These are phyloP conservation scores for Amphicarpaea edgeworthii DNA, from an alignment of 306 rosid species.

Conservation along the genomic window DNA sequence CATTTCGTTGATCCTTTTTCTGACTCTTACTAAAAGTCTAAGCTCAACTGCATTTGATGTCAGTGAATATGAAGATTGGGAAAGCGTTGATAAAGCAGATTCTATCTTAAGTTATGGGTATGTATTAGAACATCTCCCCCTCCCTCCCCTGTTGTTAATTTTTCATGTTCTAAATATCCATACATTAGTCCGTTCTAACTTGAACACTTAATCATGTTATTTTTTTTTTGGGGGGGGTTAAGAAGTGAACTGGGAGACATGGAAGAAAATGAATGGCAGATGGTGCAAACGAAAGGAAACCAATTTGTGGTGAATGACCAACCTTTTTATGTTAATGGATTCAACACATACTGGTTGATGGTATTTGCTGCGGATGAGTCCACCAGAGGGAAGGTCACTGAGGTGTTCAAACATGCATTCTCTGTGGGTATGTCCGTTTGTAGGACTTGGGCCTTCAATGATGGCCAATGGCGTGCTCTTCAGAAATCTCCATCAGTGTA, in stretches of 20 bases:
- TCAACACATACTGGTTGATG: constrained; percentile 98
- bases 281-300: constrained; percentile 88
- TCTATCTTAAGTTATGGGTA: constrained; percentile 58
- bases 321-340: constrained; percentile 93
- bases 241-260: constrained; percentile 60
- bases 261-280: constrained; percentile 64
- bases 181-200: not conserved
- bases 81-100: constrained; percentile 41
- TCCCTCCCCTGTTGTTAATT: not conserved
- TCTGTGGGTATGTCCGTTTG: constrained; percentile 86
- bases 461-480: constrained; percentile 97
- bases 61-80: constrained; percentile 56
- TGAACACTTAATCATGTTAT: not conserved
- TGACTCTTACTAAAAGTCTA: constrained; percentile 42
- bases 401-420: constrained; percentile 77
- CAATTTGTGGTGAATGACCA: constrained; percentile 79
- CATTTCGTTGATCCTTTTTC: constrained; percentile 50
- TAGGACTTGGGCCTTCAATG: constrained; percentile 98
- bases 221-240: not conserved
- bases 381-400: constrained; percentile 85
- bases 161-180: not conserved
- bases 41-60: constrained; percentile 46
- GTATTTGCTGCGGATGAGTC: constrained; percentile 89
- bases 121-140: not conserved
- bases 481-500: constrained; percentile 84